Conservation (phyloP, 169 alveolate species). For the Babesia bigemina region DNA sequence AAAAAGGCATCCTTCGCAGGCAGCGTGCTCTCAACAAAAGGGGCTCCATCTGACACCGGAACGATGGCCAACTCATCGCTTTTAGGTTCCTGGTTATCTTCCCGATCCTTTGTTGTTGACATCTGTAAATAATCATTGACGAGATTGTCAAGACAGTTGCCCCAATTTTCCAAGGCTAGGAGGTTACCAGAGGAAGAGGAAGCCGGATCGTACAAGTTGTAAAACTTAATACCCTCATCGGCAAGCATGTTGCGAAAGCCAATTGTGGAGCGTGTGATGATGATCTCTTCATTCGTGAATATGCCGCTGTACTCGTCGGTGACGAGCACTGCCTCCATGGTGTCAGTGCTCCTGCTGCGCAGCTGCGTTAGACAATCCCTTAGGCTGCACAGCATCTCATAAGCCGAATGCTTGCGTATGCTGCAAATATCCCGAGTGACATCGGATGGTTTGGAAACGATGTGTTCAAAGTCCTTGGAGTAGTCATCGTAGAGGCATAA, state of each 20-base stretch:
- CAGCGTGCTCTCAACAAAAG: background rate
- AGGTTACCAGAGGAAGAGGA: background rate
- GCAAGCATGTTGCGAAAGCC: slow-evolving; percentile 23
- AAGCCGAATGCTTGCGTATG: slow-evolving; percentile 39
- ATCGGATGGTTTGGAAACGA: background rate
- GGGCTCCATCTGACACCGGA: background rate
- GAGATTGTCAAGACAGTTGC: background rate
- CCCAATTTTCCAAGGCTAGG: background rate
- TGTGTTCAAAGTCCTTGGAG: slow-evolving; percentile 20
- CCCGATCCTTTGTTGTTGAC: background rate
- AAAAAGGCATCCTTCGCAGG: slow-evolving; percentile 30
- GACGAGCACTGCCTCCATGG: slow-evolving; percentile 57
- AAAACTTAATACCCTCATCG: slow-evolving; percentile 34
- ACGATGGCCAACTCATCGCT: slow-evolving; percentile 8
- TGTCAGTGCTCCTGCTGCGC: background rate
- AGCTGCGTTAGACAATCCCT: slow-evolving; percentile 54
- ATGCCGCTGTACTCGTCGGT: slow-evolving; percentile 66
- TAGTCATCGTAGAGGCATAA: slow-evolving; percentile 47
- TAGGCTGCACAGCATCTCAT: slow-evolving; percentile 54
- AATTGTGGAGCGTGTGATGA: slow-evolving; percentile 57
- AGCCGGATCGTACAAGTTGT: slow-evolving; percentile 34
- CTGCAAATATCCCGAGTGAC: slow-evolving; percentile 3
- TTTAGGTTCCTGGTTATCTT: background rate
- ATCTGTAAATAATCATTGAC: slow-evolving; percentile 15
- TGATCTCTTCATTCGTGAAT: slow-evolving; percentile 49